phyloP scores from a whole-genome alignment of 176 grass and related monocot genomes.

The Zoysia japonica region DNA sequence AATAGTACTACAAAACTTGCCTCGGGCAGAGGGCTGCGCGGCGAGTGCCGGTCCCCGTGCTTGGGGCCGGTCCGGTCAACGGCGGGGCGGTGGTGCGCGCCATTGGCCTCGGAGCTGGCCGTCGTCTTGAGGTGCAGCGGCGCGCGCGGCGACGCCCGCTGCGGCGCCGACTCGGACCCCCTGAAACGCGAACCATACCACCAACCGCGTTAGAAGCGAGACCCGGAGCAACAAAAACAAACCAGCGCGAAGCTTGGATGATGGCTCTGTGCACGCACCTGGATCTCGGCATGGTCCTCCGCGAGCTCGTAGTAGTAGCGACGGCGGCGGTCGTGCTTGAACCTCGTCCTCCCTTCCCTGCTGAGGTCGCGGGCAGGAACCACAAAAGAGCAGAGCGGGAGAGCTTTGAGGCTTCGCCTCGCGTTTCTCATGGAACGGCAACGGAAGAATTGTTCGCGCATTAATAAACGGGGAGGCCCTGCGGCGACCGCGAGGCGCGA shows the following conservation, averaged over 20 bases:
- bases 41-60: constrained; percentile 66
- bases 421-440: constrained; percentile 33
- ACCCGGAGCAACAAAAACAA: background rate
- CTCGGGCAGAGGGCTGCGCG: constrained; percentile 73
- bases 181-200: constrained; percentile 29
- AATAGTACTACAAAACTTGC: background rate
- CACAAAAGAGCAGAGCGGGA: background rate
- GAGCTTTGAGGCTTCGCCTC: background rate
- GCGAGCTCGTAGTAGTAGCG: background rate
- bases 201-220: background rate
- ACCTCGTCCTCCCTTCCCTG: background rate
- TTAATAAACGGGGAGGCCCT: constrained; percentile 29
- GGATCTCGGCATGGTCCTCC: constrained; percentile 58
- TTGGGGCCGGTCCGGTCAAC: constrained; percentile 73
- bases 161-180: constrained; percentile 69
- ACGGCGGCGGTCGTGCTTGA: background rate
- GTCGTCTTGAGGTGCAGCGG: constrained; percentile 86
- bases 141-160: constrained; percentile 64
- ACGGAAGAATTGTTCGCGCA: constrained; percentile 24
- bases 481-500: no score
- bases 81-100: constrained; percentile 52
- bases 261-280: constrained; percentile 17
- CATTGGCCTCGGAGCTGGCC: constrained; percentile 65
- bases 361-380: background rate
- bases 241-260: background rate